Evolutionary conservation across 1,284 basidiomycete species (phyloP).

Genomic region (Ganoderma multipileum): DNA sequence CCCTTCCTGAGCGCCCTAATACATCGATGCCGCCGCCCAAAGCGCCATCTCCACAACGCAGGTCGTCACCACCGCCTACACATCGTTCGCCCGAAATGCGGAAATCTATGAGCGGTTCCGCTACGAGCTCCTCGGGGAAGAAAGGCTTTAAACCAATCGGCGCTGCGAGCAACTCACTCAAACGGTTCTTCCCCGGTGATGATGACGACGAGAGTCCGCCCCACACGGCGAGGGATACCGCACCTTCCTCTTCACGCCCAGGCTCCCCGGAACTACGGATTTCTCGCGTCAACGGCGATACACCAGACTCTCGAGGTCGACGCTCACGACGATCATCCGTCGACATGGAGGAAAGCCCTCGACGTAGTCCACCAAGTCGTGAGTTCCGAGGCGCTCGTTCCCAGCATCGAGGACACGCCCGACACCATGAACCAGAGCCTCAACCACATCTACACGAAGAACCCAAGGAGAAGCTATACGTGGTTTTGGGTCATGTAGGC

Average conservation of each 20-base stretch:
- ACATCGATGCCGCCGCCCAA: constrained; percentile 29
- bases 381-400: constrained; percentile 1
- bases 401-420: not conserved
- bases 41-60: constrained; percentile 18
- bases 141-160: constrained; percentile 72
- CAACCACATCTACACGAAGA: constrained; percentile 18
- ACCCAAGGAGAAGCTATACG: constrained; percentile 73
- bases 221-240: constrained; percentile 17
- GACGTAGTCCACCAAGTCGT: constrained; percentile 5
- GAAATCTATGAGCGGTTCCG: constrained; percentile 7
- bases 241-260: constrained; percentile 11
- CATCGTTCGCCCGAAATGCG: constrained; percentile 17
- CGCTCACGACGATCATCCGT: constrained; percentile 17
- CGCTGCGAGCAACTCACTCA: constrained; percentile 62
- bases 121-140: constrained; percentile 39
- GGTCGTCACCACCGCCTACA: constrained; percentile 18
- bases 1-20: constrained; percentile 25
- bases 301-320: constrained; percentile 15
- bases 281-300: constrained; percentile 22
- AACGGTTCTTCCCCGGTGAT: constrained; percentile 75
- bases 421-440: not conserved
- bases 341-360: constrained; percentile 24
- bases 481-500: constrained; percentile 92
- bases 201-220: constrained; percentile 59
- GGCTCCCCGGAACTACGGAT: constrained; percentile 28